Conservation (phyloP, 2,329 filamentous ascomycete species). For the Hawksworthiomyces lignivorus region DNA sequence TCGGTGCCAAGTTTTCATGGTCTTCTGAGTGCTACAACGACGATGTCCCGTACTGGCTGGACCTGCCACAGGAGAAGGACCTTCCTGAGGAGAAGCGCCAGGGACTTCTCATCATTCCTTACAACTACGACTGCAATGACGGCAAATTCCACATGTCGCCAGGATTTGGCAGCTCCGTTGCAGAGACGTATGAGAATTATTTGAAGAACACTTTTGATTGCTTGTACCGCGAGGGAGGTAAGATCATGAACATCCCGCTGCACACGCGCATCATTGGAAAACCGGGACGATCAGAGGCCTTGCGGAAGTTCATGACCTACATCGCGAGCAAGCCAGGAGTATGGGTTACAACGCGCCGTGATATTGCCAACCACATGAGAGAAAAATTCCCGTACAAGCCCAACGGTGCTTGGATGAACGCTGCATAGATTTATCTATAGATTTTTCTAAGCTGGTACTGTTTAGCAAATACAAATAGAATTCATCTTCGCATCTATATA, state of each 20-base stretch:
- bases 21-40: conserved; percentile 15
- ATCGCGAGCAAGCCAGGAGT: conserved; percentile 43
- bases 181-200: conserved; percentile 36
- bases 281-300: conserved; percentile 42
- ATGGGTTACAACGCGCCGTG: conserved; percentile 45
- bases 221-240: conserved; percentile 44
- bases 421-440: too few species aligned
- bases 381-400: conserved; percentile 32
- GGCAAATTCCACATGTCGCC: conserved; percentile 30
- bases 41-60: conserved; percentile 17
- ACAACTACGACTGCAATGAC: conserved; percentile 17
- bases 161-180: conserved; percentile 31
- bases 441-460: too few species aligned
- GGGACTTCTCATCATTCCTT: conserved; percentile 17
- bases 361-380: conserved; percentile 44
- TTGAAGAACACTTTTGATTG: conserved; percentile 47
- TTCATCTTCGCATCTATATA: too few species aligned
- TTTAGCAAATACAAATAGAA: too few species aligned
- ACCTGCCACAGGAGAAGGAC: conserved; percentile 13
- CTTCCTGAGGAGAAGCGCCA: conserved; percentile 10
- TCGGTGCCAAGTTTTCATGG: conserved; percentile 13
- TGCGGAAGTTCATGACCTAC: conserved; percentile 47
- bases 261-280: conserved; percentile 46
- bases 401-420: conserved; percentile 27
- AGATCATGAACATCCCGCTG: conserved; percentile 52